Conservation (phyloP, 1,284 basidiomycete species). For the Ustilago shanxiensis region DNA sequence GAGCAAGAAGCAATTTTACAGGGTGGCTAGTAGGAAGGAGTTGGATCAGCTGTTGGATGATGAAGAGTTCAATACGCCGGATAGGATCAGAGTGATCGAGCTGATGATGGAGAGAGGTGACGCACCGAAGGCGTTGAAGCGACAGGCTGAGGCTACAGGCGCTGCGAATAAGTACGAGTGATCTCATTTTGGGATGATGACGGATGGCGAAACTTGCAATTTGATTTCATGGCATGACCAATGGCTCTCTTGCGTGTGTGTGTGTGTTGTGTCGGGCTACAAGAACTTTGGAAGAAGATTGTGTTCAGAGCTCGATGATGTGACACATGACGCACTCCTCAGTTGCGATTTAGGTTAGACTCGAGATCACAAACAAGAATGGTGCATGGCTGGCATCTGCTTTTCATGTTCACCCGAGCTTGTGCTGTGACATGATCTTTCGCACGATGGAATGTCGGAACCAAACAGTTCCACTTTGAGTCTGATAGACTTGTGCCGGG, state of each 20-base stretch:
- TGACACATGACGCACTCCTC: no score
- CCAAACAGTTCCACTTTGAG: no score
- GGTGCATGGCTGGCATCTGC: neutral
- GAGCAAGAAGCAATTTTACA: conserved; percentile 76
- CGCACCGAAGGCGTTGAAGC: conserved; percentile 78
- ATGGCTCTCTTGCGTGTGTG: neutral
- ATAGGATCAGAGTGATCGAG: conserved; percentile 82
- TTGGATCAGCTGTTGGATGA: conserved; percentile 77
- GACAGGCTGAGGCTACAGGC: conserved; percentile 73
- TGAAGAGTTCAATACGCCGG: conserved; percentile 75
- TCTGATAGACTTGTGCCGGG: no score
- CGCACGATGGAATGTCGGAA: no score
- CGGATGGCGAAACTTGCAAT: no score
- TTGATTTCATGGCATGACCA: neutral
- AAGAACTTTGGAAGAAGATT: no score
- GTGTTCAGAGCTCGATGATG: neutral
- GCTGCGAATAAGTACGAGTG: conserved; percentile 50
- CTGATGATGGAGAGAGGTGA: conserved; percentile 81
- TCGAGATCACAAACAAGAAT: neutral
- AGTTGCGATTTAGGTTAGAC: no score
- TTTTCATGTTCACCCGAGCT: neutral
- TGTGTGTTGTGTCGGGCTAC: neutral
- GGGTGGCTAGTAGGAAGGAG: conserved; percentile 77
- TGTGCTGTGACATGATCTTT: neutral
- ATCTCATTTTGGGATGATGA: neutral